Conservation (phyloP, 1,139 yeast species). For the Yarrowia galli region DNA sequence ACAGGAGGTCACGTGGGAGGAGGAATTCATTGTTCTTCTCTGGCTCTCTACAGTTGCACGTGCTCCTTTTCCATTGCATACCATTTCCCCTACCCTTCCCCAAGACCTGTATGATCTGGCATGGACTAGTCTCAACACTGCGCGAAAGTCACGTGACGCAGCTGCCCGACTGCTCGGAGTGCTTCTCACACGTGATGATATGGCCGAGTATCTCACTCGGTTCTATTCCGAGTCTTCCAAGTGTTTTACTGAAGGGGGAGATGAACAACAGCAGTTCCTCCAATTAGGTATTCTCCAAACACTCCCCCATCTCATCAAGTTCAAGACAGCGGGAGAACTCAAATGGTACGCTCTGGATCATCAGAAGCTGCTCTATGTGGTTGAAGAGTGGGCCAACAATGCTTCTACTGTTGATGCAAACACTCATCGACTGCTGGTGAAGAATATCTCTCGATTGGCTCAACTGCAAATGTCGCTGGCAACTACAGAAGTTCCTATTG, state of each 20-base stretch:
- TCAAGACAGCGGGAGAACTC: slow-evolving; percentile 41
- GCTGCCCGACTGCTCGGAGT: slow-evolving; percentile 55
- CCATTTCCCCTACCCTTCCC: slow-evolving; percentile 54
- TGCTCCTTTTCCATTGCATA: slow-evolving; percentile 70
- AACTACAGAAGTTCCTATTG: slow-evolving; percentile 42
- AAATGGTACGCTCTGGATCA: slow-evolving; percentile 37
- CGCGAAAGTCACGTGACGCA: slow-evolving; percentile 61
- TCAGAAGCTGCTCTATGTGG: slow-evolving; percentile 27
- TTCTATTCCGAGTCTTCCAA: slow-evolving; percentile 40
- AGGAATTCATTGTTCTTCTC: slow-evolving; percentile 63
- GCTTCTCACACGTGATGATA: slow-evolving; percentile 54
- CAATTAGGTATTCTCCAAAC: slow-evolving; percentile 45
- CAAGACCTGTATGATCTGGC: slow-evolving; percentile 53
- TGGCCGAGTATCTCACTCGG: slow-evolving; percentile 42
- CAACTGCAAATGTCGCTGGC: slow-evolving; percentile 42
- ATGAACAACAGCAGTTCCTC: slow-evolving; percentile 9
- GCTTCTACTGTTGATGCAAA: background rate
- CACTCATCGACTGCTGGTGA: slow-evolving; percentile 47
- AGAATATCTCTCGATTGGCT: slow-evolving; percentile 53
- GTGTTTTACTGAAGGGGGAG: background rate
- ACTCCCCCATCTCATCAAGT: slow-evolving; percentile 39
- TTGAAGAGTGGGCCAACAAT: slow-evolving; percentile 9
- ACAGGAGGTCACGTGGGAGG: slow-evolving; percentile 57
- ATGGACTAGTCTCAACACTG: slow-evolving; percentile 50
- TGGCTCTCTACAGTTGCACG: slow-evolving; percentile 77